phyloP scores from a whole-genome alignment of 2,329 filamentous ascomycete species.

The Rosellinia necatrix region DNA sequence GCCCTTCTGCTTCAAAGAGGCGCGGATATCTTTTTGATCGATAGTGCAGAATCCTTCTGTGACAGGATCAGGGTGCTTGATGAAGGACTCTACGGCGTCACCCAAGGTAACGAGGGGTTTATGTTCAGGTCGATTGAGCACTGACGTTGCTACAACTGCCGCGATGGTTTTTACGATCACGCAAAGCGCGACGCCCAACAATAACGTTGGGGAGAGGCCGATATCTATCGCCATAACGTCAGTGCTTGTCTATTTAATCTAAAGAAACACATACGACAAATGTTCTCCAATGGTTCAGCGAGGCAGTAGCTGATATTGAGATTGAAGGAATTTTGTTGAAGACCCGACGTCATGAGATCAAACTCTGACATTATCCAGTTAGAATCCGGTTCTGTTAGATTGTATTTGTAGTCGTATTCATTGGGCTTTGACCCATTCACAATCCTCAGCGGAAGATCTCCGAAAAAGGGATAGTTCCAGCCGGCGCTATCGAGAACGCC shows the following conservation, averaged over 20 bases:
- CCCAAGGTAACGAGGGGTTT: constrained; percentile 55
- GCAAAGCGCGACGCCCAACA: constrained; percentile 33
- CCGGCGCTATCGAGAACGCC: background rate
- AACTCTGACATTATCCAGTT: background rate
- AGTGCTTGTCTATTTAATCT: background rate
- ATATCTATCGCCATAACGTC: background rate
- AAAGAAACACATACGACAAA: constrained; percentile 23
- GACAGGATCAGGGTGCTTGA: constrained; percentile 49
- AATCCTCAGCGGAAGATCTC: background rate
- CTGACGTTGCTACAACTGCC: constrained; percentile 38
- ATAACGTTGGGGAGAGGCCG: constrained; percentile 26
- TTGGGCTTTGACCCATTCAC: background rate
- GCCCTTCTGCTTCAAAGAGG: background rate
- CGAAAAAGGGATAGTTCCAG: background rate
- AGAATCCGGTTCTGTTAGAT: background rate
- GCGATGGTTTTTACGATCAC: constrained; percentile 49
- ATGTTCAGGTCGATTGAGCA: constrained; percentile 42
- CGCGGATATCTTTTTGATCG: background rate
- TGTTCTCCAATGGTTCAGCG: constrained; percentile 20
- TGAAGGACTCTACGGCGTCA: constrained; percentile 56
- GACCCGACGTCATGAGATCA: background rate
- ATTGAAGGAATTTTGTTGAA: constrained; percentile 6
- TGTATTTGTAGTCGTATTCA: background rate
- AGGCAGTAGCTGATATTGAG: constrained; percentile 30
- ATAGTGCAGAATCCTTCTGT: constrained; percentile 39